A percentile compares a stretch with the other conserved stretches of the same genome.
Conservation (phyloP, 495 filamentous ascomycete genomes). For the Gamarada debralockiae region DNA sequence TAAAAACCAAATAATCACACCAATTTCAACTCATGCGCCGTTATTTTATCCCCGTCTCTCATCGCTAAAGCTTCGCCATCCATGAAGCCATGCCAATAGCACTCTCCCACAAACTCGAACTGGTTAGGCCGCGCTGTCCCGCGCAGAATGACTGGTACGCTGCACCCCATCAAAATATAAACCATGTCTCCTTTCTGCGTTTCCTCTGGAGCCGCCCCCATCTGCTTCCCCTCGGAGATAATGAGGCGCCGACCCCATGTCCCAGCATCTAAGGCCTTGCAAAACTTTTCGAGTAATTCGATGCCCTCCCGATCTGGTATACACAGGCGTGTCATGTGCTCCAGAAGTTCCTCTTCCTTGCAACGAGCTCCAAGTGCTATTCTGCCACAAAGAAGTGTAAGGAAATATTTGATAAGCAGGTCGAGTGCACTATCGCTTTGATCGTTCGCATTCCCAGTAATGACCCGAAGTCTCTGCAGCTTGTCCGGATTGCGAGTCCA, state of each 20-base stretch:
- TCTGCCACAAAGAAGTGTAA: too few species aligned
- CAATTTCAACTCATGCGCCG: background rate
- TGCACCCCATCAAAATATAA: slow-evolving; percentile 7
- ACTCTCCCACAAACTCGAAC: slow-evolving; percentile 1
- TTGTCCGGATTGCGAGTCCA: too few species aligned
- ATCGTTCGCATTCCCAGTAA: too few species aligned
- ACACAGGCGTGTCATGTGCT: background rate
- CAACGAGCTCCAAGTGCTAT: background rate
- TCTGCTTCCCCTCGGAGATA: background rate
- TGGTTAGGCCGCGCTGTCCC: background rate
- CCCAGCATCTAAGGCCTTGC: background rate
- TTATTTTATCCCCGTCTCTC: background rate
- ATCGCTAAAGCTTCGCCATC: slow-evolving; percentile 5
- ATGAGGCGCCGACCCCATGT: background rate
- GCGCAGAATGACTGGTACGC: slow-evolving; percentile 6
- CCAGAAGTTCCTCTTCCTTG: background rate
- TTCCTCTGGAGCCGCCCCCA: background rate
- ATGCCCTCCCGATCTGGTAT: background rate
- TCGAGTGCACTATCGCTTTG: too few species aligned
- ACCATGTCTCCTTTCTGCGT: background rate
- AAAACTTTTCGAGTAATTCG: background rate
- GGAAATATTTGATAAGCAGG: too few species aligned
- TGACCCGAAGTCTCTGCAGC: too few species aligned
- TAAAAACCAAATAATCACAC: too few species aligned
- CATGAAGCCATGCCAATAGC: slow-evolving; percentile 12